phyloP scores from a whole-genome alignment of 2,329 filamentous ascomycete genomes.

The Penicillium sp. region DNA sequence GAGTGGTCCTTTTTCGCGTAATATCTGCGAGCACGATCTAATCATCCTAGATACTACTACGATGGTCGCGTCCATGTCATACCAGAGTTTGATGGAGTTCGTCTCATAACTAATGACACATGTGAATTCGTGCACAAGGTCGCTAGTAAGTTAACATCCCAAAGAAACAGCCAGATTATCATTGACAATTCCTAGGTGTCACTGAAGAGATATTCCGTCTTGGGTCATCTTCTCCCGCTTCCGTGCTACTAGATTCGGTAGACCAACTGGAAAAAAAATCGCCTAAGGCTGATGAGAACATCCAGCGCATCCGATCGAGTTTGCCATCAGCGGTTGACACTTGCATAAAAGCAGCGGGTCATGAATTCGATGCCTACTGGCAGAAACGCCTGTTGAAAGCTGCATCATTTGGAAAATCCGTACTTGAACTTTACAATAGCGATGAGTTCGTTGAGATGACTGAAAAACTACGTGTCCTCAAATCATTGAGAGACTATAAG shows the following conservation, averaged over 20 bases:
- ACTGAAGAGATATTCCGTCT: conserved; percentile 87
- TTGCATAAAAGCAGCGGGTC: conserved; percentile 87
- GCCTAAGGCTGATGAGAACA: conserved; percentile 95
- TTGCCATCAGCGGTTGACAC: conserved; percentile 90
- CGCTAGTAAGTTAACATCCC: conserved; percentile 51
- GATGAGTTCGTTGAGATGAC: conserved; percentile 99
- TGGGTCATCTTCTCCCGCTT: conserved; percentile 82
- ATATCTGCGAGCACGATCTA: conserved; percentile 7
- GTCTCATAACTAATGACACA: conserved; percentile 85
- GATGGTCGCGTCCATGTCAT: conserved; percentile 87
- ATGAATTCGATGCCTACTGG: conserved; percentile 87
- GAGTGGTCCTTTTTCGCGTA: conserved; percentile 15
- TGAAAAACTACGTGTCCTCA: conserved; percentile 86
- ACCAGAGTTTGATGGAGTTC: conserved; percentile 84
- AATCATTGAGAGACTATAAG: conserved; percentile 87
- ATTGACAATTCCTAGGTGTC: conserved; percentile 51
- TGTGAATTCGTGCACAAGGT: conserved; percentile 98
- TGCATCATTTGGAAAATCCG: conserved; percentile 95
- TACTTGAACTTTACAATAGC: conserved; percentile 94
- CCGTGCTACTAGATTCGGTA: conserved; percentile 89
- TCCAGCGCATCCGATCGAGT: conserved; percentile 84
- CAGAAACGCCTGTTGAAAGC: conserved; percentile 96
- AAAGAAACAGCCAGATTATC: neutral
- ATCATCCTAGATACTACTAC: conserved; percentile 70
- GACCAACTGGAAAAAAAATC: conserved; percentile 89